A percentile compares a stretch with the other conserved stretches of the same genome.
phyloP scores from a whole-genome alignment of 345 rosid species.

The Rhodomyrtus tomentosa region DNA sequence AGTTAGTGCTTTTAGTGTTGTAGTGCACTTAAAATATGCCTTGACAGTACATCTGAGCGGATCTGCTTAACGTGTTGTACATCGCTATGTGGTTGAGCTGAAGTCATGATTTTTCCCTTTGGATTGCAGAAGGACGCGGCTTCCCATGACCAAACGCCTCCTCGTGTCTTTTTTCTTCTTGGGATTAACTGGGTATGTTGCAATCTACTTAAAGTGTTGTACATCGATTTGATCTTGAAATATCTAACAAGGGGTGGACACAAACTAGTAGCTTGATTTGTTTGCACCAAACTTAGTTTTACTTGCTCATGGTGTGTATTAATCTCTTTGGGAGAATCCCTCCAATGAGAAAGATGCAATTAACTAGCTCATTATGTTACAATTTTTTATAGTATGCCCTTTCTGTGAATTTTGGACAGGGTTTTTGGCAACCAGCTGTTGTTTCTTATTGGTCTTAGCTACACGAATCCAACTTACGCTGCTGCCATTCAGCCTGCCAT shows the following conservation, averaged over 20 bases:
- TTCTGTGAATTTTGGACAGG: slow-evolving; percentile 28
- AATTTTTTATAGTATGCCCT: not conserved
- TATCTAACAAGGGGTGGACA: not conserved
- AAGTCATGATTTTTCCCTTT: slow-evolving; percentile 1
- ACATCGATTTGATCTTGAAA: not conserved
- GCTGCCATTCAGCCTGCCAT: slow-evolving; percentile 97
- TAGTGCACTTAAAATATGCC: not conserved
- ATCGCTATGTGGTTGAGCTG: not conserved
- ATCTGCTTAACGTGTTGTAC: too few species aligned
- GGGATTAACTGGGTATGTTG: slow-evolving; percentile 77
- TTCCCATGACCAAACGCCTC: slow-evolving; percentile 58
- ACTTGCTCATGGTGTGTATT: not conserved
- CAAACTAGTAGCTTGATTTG: not conserved
- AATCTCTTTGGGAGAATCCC: not conserved
- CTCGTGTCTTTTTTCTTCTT: slow-evolving; percentile 72
- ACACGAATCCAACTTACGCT: slow-evolving; percentile 97
- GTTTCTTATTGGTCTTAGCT: slow-evolving; percentile 88
- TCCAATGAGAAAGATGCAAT: not conserved
- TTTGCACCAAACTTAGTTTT: not conserved
- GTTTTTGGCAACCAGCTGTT: slow-evolving; percentile 95
- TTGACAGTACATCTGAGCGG: not conserved
- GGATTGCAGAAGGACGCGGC: slow-evolving; percentile 56
- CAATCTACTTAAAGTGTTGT: not conserved
- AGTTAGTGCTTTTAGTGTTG: not conserved
- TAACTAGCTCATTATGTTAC: not conserved